These are phyloP conservation scores for Debaryomyces tyrocola DNA, from an alignment of 805 yeast genomes.

Conservation along the genomic window DNA sequence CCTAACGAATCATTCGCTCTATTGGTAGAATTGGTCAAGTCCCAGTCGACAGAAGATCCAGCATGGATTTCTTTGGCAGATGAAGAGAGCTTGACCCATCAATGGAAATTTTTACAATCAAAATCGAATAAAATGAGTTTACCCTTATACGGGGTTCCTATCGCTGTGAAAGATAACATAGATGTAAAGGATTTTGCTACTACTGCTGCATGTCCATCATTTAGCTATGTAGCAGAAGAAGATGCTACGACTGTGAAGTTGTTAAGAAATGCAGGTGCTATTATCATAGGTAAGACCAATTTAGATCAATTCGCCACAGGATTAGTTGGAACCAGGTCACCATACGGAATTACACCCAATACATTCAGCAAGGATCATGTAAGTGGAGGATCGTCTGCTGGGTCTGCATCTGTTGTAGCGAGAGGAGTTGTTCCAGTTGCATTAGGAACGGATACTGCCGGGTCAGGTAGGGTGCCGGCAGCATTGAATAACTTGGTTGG, in stretches of 20 bases:
- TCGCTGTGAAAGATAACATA: constrained; percentile 92
- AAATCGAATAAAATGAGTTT: constrained; percentile 51
- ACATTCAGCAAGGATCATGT: constrained; percentile 77
- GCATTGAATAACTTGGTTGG: constrained; percentile 90
- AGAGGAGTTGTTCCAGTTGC: constrained; percentile 87
- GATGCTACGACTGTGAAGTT: constrained; percentile 77
- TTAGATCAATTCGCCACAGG: constrained; percentile 98
- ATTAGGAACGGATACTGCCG: constrained; percentile 96
- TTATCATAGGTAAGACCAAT: constrained; percentile 90
- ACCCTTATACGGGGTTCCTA: constrained; percentile 90
- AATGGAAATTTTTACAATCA: constrained; percentile 75
- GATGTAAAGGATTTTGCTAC: constrained; percentile 82
- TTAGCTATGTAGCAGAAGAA: constrained; percentile 59
- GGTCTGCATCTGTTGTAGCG: constrained; percentile 90
- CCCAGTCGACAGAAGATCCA: constrained; percentile 59
- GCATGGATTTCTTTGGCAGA: constrained; percentile 90
- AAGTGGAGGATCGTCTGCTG: constrained; percentile 94
- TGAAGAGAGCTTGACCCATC: constrained; percentile 61
- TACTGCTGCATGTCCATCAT: constrained; percentile 95
- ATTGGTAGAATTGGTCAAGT: constrained; percentile 45
- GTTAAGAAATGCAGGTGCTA: constrained; percentile 89
- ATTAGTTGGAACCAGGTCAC: constrained; percentile 90
- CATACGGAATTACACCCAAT: constrained; percentile 86
- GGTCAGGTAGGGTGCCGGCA: constrained; percentile 97
- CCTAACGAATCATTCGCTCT: constrained; percentile 58